Evolutionary conservation across 1,284 basidiomycete genomes (phyloP), one percentile per base, ranked within the genome.

Genomic region (Leccinum pachyderme): DNA sequence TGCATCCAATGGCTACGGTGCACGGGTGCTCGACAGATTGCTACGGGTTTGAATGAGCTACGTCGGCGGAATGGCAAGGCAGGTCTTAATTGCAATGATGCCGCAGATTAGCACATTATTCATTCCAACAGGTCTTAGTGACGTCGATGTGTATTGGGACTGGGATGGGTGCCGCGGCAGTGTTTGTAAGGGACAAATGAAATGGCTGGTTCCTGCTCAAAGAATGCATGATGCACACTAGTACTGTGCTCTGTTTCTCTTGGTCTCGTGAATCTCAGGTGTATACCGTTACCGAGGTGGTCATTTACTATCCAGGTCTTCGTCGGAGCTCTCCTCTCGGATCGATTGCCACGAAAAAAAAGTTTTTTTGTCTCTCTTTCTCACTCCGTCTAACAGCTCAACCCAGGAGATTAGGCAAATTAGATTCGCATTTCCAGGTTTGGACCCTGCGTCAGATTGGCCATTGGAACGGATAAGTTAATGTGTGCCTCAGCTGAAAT

Each of bases 131-230:
- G 86, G 74, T 90, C 25, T 76, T 92, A 46, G 82, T 93, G 35
- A 91, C 89, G 2, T 86, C 85, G n/a, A 93, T 94, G 91, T 91
- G 89, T 61, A 84, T 90, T 58, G 91, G 90, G 39, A 87, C 87
- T n/a, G 91, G 91, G 22, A 92, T 92, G 89, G 91, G 89, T 18
- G 90, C 90, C n/a, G 91, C 87, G n/a, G 84, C 78, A 1, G 74
- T 89, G 25, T 87, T 90, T 66, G 69, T 89, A 9, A 71, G 80
- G 51, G 86, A 89, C 61, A 12, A 48, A 3, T 64, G 47, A 77
- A 27, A 31, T 0, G 13, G 28, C 25, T 27, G 28, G 39, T 24
- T 18, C 22, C 11, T 41, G 22, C 12, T 41, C 22, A 24, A 24
- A 12, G 4, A 7, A 41, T 41, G 39, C 18, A 41, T 41, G 22